phyloP scores from a whole-genome alignment of 139 green algal species.

The Chlamydomonas asymmetrica region DNA sequence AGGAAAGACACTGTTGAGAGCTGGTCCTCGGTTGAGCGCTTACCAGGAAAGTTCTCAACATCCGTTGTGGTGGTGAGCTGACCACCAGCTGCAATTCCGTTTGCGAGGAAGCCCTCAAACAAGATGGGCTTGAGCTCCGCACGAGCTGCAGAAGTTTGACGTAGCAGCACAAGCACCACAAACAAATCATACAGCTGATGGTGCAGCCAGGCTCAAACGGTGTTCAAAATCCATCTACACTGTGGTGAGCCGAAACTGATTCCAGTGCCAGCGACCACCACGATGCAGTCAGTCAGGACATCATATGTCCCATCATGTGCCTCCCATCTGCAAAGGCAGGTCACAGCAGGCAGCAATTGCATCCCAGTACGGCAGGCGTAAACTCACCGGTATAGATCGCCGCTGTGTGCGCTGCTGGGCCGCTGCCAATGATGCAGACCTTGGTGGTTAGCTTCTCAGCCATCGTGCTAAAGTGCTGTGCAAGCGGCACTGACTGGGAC shows the following conservation, averaged over 20 bases:
- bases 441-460: conserved; percentile 51
- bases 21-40: no score
- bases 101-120: conserved; percentile 70
- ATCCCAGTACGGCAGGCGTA: no score
- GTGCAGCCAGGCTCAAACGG: no score
- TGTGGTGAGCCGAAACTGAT: no score
- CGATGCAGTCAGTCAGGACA: background rate
- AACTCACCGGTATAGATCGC: conserved; percentile 72
- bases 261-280: no score
- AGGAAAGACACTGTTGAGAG: no score
- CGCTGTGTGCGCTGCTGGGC: conserved; percentile 87
- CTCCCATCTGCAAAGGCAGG: background rate
- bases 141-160: conserved; percentile 51
- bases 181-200: background rate
- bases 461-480: background rate
- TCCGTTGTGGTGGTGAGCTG: conserved; percentile 82
- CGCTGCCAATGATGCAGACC: conserved; percentile 82
- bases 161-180: background rate
- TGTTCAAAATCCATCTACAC: no score
- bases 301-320: background rate
- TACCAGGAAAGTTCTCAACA: conserved; percentile 82
- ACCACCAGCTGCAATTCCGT: conserved; percentile 81
- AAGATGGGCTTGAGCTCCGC: conserved; percentile 82
- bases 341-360: background rate
- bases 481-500: no score